These are phyloP conservation scores for Stylonectria norvegica DNA, from an alignment of 2,329 filamentous ascomycete species.

Conservation along the genomic window DNA sequence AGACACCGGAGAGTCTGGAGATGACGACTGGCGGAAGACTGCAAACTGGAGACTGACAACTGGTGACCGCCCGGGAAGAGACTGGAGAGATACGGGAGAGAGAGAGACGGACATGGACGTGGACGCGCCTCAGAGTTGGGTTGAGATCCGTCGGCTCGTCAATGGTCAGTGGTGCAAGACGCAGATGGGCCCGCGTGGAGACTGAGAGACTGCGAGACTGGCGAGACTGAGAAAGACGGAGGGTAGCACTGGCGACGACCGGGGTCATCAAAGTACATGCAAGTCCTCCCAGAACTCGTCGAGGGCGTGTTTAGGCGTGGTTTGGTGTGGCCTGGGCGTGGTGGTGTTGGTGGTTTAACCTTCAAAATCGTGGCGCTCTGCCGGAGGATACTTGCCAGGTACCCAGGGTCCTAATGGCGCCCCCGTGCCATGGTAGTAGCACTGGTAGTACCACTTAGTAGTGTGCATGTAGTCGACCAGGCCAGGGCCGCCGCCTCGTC, in stretches of 20 bases:
- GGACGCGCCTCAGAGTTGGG: slow-evolving; percentile 37
- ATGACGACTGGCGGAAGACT: no score
- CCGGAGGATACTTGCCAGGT: slow-evolving; percentile 21
- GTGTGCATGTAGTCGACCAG: slow-evolving; percentile 31
- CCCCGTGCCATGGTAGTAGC: slow-evolving; percentile 36
- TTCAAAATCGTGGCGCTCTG: neutral
- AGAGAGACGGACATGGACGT: no score
- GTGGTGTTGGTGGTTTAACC: no score
- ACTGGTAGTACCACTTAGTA: no score
- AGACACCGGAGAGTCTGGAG: no score
- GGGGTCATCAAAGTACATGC: slow-evolving; percentile 32
- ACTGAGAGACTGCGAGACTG: no score
- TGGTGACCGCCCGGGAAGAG: no score
- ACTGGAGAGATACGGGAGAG: no score
- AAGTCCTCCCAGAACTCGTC: slow-evolving; percentile 24
- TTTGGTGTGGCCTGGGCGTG: slow-evolving; percentile 10
- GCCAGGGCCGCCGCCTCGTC: slow-evolving; percentile 34
- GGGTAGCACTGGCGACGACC: slow-evolving; percentile 32
- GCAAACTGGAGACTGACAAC: no score
- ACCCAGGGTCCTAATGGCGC: slow-evolving; percentile 32
- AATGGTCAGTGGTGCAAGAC: slow-evolving; percentile 39
- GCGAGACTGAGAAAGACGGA: no score
- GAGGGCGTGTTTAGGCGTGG: slow-evolving; percentile 1
- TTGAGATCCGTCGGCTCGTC: slow-evolving; percentile 38
- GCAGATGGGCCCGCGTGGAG: slow-evolving; percentile 36